Percentiles rank a stretch among this genome's conserved stretches.
Conservation (phyloP, 83 land plant species). For the Thuja plicata region DNA sequence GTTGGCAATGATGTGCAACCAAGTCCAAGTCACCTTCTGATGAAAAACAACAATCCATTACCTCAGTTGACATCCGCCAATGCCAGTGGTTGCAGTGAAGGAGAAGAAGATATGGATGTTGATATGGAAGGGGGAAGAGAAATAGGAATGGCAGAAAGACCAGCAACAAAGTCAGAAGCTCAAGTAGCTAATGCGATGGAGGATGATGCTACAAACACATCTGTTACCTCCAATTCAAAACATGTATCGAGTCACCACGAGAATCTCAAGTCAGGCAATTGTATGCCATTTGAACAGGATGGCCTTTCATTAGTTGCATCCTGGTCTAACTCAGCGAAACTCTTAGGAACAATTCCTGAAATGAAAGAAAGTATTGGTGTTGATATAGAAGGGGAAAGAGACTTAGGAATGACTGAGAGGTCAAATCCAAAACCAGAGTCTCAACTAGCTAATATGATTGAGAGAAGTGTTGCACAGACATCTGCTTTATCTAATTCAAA, state of each 20-base stretch:
- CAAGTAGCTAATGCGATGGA: background rate
- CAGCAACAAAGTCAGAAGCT: background rate
- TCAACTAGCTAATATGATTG: background rate
- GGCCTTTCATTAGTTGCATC: background rate
- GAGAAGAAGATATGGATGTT: slow-evolving; percentile 17
- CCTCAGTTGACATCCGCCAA: background rate
- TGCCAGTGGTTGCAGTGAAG: slow-evolving; percentile 8
- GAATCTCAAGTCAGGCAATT: background rate
- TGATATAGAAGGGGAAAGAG: slow-evolving; percentile 11
- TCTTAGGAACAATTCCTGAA: background rate
- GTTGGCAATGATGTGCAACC: background rate
- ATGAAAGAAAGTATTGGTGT: slow-evolving; percentile 2
- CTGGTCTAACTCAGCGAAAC: background rate
- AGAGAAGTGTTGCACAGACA: background rate
- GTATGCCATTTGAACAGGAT: background rate
- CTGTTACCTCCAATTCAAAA: background rate
- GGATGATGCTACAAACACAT: background rate
- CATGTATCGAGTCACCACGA: background rate
- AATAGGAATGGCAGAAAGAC: slow-evolving; percentile 10
- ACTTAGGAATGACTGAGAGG: background rate
- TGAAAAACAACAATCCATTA: background rate
- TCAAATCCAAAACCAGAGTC: background rate
- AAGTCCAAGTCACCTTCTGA: background rate
- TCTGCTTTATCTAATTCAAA: background rate
- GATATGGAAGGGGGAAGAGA: slow-evolving; percentile 19